These are phyloP conservation scores for Suhomyces panamericanus DNA, from an alignment of 1,139 yeast genomes.

Conservation along the genomic window DNA sequence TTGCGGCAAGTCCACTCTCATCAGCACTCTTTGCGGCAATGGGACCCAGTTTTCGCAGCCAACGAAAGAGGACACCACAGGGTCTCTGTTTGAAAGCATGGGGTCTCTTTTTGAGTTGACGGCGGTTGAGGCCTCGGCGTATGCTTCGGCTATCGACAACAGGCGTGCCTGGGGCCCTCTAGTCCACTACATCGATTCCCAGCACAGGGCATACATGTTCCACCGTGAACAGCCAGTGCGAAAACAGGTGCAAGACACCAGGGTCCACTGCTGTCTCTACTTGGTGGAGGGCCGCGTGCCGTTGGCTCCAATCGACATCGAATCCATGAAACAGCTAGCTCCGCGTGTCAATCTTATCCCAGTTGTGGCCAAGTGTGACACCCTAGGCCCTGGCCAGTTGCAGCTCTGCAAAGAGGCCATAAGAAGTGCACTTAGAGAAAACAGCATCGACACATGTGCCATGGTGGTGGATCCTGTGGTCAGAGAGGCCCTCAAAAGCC, in stretches of 20 bases:
- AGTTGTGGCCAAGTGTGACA: conserved; percentile 73
- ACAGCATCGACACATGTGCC: conserved; percentile 59
- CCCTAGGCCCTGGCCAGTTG: conserved; percentile 49
- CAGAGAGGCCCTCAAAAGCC: not conserved
- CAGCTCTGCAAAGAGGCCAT: conserved; percentile 45
- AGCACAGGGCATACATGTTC: conserved; percentile 19
- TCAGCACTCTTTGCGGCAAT: conserved; percentile 46
- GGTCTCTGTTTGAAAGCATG: not conserved
- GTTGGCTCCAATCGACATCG: conserved; percentile 60
- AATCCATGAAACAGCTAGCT: conserved; percentile 66
- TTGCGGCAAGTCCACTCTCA: conserved; percentile 79
- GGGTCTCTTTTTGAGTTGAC: conserved; percentile 17
- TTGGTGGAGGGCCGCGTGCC: conserved; percentile 37
- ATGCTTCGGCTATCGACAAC: conserved; percentile 45
- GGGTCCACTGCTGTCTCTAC: conserved; percentile 78
- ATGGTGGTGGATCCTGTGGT: conserved; percentile 41
- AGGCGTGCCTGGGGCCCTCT: conserved; percentile 59
- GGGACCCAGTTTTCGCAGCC: conserved; percentile 6
- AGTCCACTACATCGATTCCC: conserved; percentile 56
- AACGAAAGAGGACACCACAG: not conserved
- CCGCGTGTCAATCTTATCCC: conserved; percentile 73
- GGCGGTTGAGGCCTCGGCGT: conserved; percentile 48
- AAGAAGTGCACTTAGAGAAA: conserved; percentile 40
- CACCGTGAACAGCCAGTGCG: conserved; percentile 61
- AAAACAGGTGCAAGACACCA: conserved; percentile 44